Base-by-base conservation (phyloP, 2,329 filamentous ascomycete genomes). In the Eutypa lata region DNA sequence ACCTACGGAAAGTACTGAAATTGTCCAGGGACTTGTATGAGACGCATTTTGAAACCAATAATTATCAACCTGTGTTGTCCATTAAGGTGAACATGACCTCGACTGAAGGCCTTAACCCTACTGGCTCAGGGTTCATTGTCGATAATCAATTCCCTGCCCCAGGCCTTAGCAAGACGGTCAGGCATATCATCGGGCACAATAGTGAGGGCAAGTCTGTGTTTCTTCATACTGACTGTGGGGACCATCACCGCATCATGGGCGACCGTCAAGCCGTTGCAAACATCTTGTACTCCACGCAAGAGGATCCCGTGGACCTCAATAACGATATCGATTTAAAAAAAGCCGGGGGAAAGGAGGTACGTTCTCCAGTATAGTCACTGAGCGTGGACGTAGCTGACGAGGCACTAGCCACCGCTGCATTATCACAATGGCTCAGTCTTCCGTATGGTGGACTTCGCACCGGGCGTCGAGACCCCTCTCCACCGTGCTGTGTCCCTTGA, bases 281-380 rank as follows among this genome's bases (percentile, higher is more conserved):
- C 46, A 67, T 65, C 31, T 13, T 67, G 13, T 65, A 64, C 53
- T 64, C 62, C 7, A 68, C 65, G n/a, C 40, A 54, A 7, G 49
- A 61, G 24, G 57, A 49, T 14, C 62, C 63, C 3, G 58, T 64
- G 2, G 57, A 67, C 3, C 45, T 63, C 13, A 61, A 64, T 22
- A 57, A 42, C 10, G 53, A 64, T 37, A 51, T 49, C 8, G 58
- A 68, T 43, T 33, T 67, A 24, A 51, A 60, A 37, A 6, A 52
- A 8, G 54, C 59, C 3, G 35, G 56, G 10, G 52, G 53, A 7
- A 38, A 58, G 11, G 45, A 57, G 48, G 56, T 57, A 19, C 10
- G 47, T 49, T 38, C 35, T 3, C 7, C 10, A 7, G 19, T 21
- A 10, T 11, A 7, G 13, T 43, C 19, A 5, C 19, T 21, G 5